Evolutionary conservation across 2,329 filamentous ascomycete genomes (phyloP), one percentile per base, ranked within the genome.

Genomic region (Triangularia setosa): DNA sequence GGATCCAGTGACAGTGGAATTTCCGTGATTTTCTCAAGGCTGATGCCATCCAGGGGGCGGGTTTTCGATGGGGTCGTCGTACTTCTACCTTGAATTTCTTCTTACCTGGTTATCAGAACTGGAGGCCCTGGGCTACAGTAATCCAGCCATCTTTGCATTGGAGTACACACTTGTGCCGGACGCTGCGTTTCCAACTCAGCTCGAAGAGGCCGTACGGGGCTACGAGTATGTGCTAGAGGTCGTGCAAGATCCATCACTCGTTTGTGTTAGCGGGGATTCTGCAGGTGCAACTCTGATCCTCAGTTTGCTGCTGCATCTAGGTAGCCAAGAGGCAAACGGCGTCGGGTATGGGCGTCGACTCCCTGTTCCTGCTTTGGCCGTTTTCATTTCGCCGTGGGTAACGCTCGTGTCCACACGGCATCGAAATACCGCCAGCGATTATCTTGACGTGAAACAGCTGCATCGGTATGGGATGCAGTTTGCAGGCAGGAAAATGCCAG

Each of bases 21-120:
- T 24, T 27, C 52, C 3, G 5, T 12, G 30, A 40, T 40, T n/a
- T n/a, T 1, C 16, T 3, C 18, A 48, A 60, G 48, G 54, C 68
- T 74, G 65, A 73, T 67, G 59, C 30, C 11, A 40, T 52, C 44
- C 64, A 90, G 87, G 90, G 16, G 92, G 92, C 23, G 92, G 92
- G 0, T 95, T 96, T 74, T 86, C 87, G 6, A 91, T 96, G 88
- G 92, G 92, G 2, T 92, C 90, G 12, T 81, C 84, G 18, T 90
- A 90, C 77, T 96, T 96, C 75, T 96, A 96, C 74, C 84, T 93
- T 35, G 92, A 96, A 72, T 95, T 94, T 69, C 81, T 96, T 2
- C 79, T 94, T 61, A 84, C 87, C 8, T 92, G 89, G 88, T 79
- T 91, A 12, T 80, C 82, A 53, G 78, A 92, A 18, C 80, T 96